Evolutionary conservation across 441 rosid species (phyloP), one percentile per base, ranked within the genome.

Genomic region (Kokia cookei): DNA sequence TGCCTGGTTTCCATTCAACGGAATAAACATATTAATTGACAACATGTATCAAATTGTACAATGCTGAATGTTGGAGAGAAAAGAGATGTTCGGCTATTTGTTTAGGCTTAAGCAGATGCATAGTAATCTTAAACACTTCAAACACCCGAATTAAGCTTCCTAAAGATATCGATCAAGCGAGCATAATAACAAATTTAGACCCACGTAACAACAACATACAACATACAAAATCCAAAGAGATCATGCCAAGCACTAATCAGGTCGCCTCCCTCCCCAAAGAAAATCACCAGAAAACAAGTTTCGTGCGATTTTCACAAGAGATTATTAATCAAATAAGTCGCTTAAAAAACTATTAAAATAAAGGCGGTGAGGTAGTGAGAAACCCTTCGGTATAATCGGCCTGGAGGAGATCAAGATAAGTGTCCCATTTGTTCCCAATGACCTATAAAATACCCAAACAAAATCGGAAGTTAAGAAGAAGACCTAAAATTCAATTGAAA

Each of bases 391-490:
- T 83, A 80, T 95, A 93, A 73, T 93, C 97, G 0, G 91, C 90
- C 85, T 95, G 97, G 43, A 95, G 97, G 76, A 95, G 98, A 70
- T 95, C 99, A 26, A 95, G 94, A 79, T 94, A 94, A 22, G 86
- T 79, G 66, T 93, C 98, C 98, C 99, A 94, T 78, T 91, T 94
- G 84, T 93, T 91, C 17, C 99, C 98, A 74, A 94, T 93, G 76
- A 93, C 97, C 99, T 93, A 63, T 73, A 66, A 66, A 74, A 54
- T 7, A 35, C 19, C 58, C 55, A 57, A 11, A 2, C 50, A 59
- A 24, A 5, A 2, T 53, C 40, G 22, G 63, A 29, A 66, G 58
- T 53, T 65, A 65, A 22, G 35, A 65, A 19, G 14, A 58, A 58
- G 27, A 10, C 61, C 35, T 11, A 10, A 26, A 10, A 26, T 58